Conservation (phyloP, 805 yeast species). For the Candida endomychidarum region DNA sequence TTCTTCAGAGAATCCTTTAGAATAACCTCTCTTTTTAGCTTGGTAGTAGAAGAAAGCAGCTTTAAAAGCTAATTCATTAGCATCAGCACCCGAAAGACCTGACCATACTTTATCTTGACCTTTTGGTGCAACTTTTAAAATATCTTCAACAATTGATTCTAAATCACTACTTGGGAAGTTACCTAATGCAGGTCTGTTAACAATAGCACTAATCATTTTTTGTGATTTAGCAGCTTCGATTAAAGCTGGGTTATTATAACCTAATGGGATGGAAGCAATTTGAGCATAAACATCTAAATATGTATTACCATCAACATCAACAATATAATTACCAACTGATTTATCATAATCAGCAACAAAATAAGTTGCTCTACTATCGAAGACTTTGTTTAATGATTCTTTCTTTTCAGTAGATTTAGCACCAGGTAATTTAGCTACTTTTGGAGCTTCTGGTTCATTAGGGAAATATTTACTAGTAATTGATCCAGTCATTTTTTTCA, state of each 20-base stretch:
- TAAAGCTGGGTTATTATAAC: conserved; percentile 81
- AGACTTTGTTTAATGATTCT: conserved; percentile 56
- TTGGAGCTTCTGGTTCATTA: conserved; percentile 74
- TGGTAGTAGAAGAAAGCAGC: conserved; percentile 85
- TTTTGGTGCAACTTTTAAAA: conserved; percentile 71
- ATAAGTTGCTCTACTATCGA: conserved; percentile 72
- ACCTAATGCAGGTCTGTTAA: conserved; percentile 84
- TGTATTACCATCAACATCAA: conserved; percentile 76
- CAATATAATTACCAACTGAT: conserved; percentile 76
- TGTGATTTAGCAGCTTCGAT: conserved; percentile 66
- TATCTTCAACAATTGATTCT: conserved; percentile 51
- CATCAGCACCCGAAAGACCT: conserved; percentile 83
- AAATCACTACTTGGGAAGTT: conserved; percentile 73
- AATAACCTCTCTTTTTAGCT: conserved; percentile 62
- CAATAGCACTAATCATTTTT: conserved; percentile 68
- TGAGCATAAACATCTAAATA: conserved; percentile 78
- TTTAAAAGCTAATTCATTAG: conserved; percentile 85
- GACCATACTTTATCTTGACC: conserved; percentile 77
- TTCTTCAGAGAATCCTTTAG: conserved; percentile 58
- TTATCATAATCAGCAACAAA: conserved; percentile 74
- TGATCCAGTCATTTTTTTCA: conserved; percentile 23
- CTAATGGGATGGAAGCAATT: conserved; percentile 81
- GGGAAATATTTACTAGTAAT: conserved; percentile 66
- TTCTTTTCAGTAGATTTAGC: conserved; percentile 60
- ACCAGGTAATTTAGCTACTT: conserved; percentile 70